A percentile compares a stretch with the other conserved stretches of the same genome.
Evolutionary conservation across 257 asterid species (phyloP).

Genomic region (Solanum tarijense): DNA sequence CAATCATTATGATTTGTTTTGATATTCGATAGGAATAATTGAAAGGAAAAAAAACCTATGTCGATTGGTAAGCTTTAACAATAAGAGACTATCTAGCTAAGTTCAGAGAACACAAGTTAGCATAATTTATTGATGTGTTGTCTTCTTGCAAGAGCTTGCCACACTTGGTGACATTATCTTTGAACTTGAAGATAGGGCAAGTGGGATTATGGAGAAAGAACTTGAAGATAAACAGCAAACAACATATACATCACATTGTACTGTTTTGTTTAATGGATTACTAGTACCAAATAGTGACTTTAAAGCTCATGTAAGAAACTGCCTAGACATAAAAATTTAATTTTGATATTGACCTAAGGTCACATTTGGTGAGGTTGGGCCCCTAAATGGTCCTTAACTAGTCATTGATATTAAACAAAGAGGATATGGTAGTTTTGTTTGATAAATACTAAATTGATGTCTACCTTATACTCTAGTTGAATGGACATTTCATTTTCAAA

Average conservation of each 20-base stretch:
- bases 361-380: neutral
- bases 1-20: neutral
- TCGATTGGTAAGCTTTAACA: too few species aligned
- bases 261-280: neutral
- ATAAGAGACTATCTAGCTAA: neutral
- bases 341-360: neutral
- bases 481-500: neutral
- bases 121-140: neutral
- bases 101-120: too few species aligned
- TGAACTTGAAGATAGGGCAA: neutral
- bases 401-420: neutral
- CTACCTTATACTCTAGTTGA: neutral
- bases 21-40: too few species aligned
- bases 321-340: neutral
- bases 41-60: neutral
- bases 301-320: neutral
- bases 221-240: neutral
- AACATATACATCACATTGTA: neutral
- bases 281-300: neutral
- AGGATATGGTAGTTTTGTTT: neutral
- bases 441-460: conserved; percentile 1
- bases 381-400: neutral
- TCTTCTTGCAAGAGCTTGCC: neutral
- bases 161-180: neutral
- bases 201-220: neutral